Percentiles rank a stretch among this genome's conserved stretches.
Evolutionary conservation across 371 early-diverging fungal genomes (phyloP).

Genomic region (Nosema muscidifuracis): DNA sequence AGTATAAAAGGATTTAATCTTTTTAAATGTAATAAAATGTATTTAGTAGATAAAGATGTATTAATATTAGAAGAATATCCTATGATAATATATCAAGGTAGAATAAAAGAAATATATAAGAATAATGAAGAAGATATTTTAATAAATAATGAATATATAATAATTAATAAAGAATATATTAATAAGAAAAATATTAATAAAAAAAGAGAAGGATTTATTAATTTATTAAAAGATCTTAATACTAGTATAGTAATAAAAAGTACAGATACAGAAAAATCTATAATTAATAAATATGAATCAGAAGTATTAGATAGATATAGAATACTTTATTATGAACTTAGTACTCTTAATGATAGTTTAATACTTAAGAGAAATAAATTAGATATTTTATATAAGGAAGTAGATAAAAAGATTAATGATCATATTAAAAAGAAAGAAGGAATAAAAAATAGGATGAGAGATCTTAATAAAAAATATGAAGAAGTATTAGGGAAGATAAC

Average conservation of each 20-base stretch:
- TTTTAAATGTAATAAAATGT: constrained; percentile 1
- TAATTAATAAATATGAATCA: constrained; percentile 21
- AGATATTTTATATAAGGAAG: constrained; percentile 1
- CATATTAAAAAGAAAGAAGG: constrained; percentile 13
- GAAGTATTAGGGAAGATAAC: neutral
- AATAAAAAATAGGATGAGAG: constrained; percentile 10
- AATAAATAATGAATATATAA: neutral
- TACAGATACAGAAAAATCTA: neutral
- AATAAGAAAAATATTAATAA: neutral
- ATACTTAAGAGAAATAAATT: constrained; percentile 8
- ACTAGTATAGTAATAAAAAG: neutral
- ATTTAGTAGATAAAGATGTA: constrained; percentile 8
- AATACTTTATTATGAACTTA: constrained; percentile 27
- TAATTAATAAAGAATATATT: neutral
- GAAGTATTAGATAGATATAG: constrained; percentile 29
- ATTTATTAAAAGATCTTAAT: neutral
- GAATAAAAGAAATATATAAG: constrained; percentile 4
- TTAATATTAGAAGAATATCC: constrained; percentile 6
- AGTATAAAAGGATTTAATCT: neutral
- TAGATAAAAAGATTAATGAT: neutral
- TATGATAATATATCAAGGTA: constrained; percentile 6
- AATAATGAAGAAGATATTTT: constrained; percentile 4
- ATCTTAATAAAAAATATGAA: neutral
- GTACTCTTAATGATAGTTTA: constrained; percentile 23
- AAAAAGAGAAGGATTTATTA: neutral